A percentile compares a stretch with the other conserved stretches of the same genome.
phyloP scores from a whole-genome alignment of 2,329 filamentous ascomycete genomes.

The Gnomoniopsis sp. region DNA sequence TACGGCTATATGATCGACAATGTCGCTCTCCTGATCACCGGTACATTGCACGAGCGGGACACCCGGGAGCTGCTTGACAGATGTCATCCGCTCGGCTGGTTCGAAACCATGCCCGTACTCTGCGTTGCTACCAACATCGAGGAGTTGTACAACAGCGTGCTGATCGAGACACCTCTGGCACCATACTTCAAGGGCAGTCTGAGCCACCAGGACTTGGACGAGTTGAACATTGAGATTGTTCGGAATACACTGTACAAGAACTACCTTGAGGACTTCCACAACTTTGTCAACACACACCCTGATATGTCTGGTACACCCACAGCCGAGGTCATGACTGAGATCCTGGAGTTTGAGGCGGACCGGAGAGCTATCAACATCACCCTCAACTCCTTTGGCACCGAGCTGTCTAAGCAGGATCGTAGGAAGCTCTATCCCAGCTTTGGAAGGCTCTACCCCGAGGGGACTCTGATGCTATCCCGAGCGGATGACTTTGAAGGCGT shows the following conservation, averaged over 20 bases:
- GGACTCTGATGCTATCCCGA: conserved; percentile 88
- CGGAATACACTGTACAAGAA: conserved; percentile 99
- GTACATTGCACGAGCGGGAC: conserved; percentile 94
- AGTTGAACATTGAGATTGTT: conserved; percentile 98
- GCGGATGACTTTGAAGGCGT: conserved; percentile 96
- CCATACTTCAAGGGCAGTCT: conserved; percentile 97
- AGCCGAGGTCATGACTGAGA: conserved; percentile 90
- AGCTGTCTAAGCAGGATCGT: conserved; percentile 87
- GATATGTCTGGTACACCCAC: conserved; percentile 88
- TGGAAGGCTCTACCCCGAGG: conserved; percentile 88
- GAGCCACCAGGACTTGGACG: conserved; percentile 94
- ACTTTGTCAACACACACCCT: conserved; percentile 85
- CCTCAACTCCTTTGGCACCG: conserved; percentile 96
- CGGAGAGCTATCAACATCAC: conserved; percentile 98
- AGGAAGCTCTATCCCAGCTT: conserved; percentile 96
- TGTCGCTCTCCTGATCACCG: conserved; percentile 94
- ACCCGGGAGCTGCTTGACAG: conserved; percentile 91
- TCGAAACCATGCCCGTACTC: conserved; percentile 97
- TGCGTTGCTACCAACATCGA: conserved; percentile 98
- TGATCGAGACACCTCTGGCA: conserved; percentile 94
- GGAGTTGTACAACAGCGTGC: conserved; percentile 95
- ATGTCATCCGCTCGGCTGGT: conserved; percentile 97
- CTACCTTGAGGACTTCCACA: conserved; percentile 96
- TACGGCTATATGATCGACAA: conserved; percentile 99
- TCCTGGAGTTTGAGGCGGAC: conserved; percentile 95